phyloP scores from a whole-genome alignment of 1,284 basidiomycete species.

The Puccinia hordei region DNA sequence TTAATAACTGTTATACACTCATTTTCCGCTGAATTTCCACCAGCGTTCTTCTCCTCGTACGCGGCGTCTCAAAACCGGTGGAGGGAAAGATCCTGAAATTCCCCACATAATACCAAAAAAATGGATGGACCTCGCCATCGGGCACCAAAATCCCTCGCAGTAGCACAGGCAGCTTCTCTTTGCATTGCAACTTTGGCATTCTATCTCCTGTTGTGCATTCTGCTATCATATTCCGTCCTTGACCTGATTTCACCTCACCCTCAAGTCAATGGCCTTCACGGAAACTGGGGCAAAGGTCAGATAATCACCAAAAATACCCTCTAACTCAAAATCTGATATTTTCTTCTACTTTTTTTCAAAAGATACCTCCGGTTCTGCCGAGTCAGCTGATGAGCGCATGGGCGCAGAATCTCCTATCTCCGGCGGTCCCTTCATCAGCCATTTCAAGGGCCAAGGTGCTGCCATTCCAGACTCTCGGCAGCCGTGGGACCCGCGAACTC shows the following conservation, averaged over 20 bases:
- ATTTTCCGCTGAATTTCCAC: background rate
- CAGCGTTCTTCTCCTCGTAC: background rate
- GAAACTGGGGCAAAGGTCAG: conserved; percentile 9
- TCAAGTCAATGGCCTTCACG: conserved; percentile 29
- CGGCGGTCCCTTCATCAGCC: conserved; percentile 16
- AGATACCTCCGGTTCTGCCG: background rate
- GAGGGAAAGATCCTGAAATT: background rate
- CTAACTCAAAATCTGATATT: background rate
- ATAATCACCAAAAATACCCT: background rate
- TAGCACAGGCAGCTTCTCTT: conserved; percentile 11
- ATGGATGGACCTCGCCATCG: conserved; percentile 7
- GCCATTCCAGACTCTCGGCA: conserved; percentile 24
- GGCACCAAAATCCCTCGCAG: background rate
- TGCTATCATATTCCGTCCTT: conserved; percentile 31
- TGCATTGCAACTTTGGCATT: conserved; percentile 29
- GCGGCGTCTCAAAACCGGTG: background rate
- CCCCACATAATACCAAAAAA: background rate
- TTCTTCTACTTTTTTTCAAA: background rate
- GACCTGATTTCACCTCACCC: conserved; percentile 40
- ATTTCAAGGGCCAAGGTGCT: background rate
- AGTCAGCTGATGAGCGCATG: background rate
- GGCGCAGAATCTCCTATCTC: conserved; percentile 18
- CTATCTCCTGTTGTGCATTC: conserved; percentile 27
- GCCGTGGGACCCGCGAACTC: conserved; percentile 44
- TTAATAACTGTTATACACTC: background rate